Conservation (phyloP, 2,329 filamentous ascomycete species). For the Aspergillus glaucus region DNA sequence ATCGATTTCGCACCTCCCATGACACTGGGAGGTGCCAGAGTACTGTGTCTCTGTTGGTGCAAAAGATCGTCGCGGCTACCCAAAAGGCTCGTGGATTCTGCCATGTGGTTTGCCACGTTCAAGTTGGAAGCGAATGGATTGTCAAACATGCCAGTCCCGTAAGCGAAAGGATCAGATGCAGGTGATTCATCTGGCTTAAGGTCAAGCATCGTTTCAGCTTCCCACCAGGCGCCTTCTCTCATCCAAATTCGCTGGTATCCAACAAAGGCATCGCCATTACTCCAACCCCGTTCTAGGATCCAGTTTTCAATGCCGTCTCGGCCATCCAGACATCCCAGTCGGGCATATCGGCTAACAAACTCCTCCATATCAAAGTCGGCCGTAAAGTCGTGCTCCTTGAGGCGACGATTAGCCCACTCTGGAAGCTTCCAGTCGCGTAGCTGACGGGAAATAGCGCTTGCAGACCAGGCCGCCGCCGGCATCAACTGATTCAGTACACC, state of each 20-base stretch:
- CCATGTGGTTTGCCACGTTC: conserved; percentile 49
- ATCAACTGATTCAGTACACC: conserved; percentile 63
- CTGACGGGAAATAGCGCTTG: conserved; percentile 84
- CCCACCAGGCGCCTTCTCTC: conserved; percentile 92
- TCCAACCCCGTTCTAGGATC: conserved; percentile 93
- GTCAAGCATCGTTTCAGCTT: conserved; percentile 93
- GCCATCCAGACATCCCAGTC: conserved; percentile 81
- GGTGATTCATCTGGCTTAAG: conserved; percentile 60
- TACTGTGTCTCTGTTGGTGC: conserved; percentile 35
- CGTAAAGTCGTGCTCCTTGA: conserved; percentile 87
- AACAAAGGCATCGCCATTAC: conserved; percentile 90
- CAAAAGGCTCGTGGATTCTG: conserved; percentile 56
- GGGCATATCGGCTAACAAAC: conserved; percentile 74
- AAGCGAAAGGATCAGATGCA: conserved; percentile 41
- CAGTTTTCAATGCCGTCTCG: conserved; percentile 90
- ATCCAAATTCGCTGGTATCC: conserved; percentile 94
- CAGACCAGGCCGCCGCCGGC: conserved; percentile 82
- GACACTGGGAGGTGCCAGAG: conserved; percentile 42
- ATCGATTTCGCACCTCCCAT: conserved; percentile 50
- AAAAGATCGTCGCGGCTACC: conserved; percentile 68
- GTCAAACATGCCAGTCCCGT: conserved; percentile 58
- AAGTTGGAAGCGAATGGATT: conserved; percentile 60
- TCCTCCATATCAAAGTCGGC: conserved; percentile 94
- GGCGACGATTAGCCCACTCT: conserved; percentile 93
- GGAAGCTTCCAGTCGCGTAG: conserved; percentile 87